Percentiles rank a stretch among this genome's conserved stretches.
phyloP scores from a whole-genome alignment of 192 early-diverging fungal genomes.

The Allomyces macrogynus region DNA sequence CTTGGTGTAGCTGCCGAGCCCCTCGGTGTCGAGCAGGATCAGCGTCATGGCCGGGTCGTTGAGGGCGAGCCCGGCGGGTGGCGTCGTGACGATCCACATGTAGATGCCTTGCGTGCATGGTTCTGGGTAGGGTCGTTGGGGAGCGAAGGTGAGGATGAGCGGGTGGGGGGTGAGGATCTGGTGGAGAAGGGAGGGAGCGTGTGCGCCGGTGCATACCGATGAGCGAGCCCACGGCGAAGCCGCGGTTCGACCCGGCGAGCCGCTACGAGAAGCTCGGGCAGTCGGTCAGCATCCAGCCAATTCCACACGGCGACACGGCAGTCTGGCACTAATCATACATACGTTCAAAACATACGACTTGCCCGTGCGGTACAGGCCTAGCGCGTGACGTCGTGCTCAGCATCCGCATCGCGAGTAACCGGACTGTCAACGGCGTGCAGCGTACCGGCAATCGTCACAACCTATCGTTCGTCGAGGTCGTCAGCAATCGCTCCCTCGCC shows the following conservation, averaged over 20 bases:
- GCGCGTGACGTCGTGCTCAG: too few relatives aligned
- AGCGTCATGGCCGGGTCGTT: neutral
- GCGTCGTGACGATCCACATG: neutral
- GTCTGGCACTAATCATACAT: neutral
- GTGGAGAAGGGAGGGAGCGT: too few relatives aligned
- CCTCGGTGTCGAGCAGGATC: neutral
- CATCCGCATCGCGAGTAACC: too few relatives aligned
- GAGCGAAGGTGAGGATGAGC: too few relatives aligned
- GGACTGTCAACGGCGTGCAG: too few relatives aligned
- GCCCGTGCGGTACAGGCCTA: neutral
- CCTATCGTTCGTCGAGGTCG: neutral
- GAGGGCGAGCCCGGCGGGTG: neutral
- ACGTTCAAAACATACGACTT: neutral
- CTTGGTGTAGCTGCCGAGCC: neutral
- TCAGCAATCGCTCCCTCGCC: too few relatives aligned
- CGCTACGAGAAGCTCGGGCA: too few relatives aligned
- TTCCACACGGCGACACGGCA: neutral
- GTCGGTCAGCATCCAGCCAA: neutral
- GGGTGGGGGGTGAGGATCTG: too few relatives aligned
- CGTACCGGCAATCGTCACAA: neutral
- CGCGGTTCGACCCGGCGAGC: neutral
- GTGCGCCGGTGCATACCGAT: neutral
- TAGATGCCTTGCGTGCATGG: neutral
- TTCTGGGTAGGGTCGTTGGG: too few relatives aligned
- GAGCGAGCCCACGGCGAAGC: neutral